Evolutionary conservation across 495 filamentous ascomycete genomes (phyloP).

Genomic region (Haplographium delicatum): DNA sequence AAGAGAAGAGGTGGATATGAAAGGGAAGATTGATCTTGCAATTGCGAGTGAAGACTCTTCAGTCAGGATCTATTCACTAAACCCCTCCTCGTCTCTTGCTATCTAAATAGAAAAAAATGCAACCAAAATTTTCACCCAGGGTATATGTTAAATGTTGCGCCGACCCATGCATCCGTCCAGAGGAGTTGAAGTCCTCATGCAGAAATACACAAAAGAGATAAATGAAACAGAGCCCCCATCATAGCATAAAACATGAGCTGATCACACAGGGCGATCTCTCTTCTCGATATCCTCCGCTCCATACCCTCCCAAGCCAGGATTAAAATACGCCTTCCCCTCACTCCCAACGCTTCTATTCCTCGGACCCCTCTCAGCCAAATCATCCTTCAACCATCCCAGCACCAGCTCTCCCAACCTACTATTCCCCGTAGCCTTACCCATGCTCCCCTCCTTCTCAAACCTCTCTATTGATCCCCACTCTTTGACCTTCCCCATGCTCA

Average conservation of each 20-base stretch:
- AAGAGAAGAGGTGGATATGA: slow-evolving; percentile 3
- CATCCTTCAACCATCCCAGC: slow-evolving; percentile 77
- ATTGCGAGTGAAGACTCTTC: slow-evolving; percentile 81
- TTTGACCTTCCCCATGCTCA: slow-evolving; percentile 81
- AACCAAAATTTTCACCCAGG: no score
- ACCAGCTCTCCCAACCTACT: slow-evolving; percentile 79
- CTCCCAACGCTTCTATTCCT: slow-evolving; percentile 52
- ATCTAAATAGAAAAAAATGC: slow-evolving; percentile 6
- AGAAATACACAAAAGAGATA: background rate
- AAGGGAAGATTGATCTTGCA: slow-evolving; percentile 20
- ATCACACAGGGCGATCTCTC: no score
- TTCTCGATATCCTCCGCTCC: slow-evolving; percentile 55
- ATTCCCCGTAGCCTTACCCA: slow-evolving; percentile 58
- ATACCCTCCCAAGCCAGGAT: slow-evolving; percentile 74
- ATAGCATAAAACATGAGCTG: no score
- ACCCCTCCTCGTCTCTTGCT: background rate
- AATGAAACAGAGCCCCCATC: background rate
- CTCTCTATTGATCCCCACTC: slow-evolving; percentile 64
- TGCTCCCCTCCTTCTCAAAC: slow-evolving; percentile 32
- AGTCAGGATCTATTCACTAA: slow-evolving; percentile 62
- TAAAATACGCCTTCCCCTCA: slow-evolving; percentile 68
- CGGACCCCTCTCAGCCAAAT: slow-evolving; percentile 75
- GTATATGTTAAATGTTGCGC: slow-evolving; percentile 25
- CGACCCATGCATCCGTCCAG: slow-evolving; percentile 5
- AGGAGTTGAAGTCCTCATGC: slow-evolving; percentile 20